Evolutionary conservation across 2,329 filamentous ascomycete genomes (phyloP).

Genomic region (Dactylonectria macrodidyma): DNA sequence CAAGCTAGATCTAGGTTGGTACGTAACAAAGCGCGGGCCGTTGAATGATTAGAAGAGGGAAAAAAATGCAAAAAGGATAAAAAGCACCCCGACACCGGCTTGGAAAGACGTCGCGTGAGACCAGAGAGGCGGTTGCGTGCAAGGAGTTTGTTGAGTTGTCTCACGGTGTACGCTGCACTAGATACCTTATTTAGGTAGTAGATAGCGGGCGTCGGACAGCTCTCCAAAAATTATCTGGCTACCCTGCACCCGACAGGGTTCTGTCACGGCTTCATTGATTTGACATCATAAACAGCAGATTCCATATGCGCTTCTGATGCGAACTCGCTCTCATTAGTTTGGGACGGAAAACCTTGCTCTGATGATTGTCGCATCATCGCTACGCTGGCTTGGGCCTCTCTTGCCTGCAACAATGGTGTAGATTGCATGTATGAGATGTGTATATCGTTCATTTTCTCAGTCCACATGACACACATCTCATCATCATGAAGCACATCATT

Average conservation of each 20-base stretch:
- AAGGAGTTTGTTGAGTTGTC: not conserved
- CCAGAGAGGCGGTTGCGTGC: not conserved
- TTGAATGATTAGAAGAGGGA: not conserved
- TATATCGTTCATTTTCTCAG: no score
- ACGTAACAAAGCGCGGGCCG: constrained; percentile 3
- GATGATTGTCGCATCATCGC: not conserved
- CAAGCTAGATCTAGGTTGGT: not conserved
- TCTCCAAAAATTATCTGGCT: not conserved
- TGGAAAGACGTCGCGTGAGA: not conserved
- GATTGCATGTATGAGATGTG: no score
- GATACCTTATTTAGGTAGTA: not conserved
- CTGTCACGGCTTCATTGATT: not conserved
- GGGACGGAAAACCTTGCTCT: not conserved
- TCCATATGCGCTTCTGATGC: no score
- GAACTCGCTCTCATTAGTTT: not conserved
- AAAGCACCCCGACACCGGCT: not conserved
- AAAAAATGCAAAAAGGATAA: not conserved
- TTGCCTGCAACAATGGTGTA: no score
- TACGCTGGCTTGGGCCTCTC: no score
- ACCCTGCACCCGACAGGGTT: constrained; percentile 2
- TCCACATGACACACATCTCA: no score
- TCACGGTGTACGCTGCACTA: not conserved
- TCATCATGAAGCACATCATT: not conserved
- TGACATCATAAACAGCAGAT: not conserved
- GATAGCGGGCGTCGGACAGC: not conserved